Evolutionary conservation across 1,284 basidiomycete genomes (phyloP).

Genomic region (Ganoderma resinaceum): DNA sequence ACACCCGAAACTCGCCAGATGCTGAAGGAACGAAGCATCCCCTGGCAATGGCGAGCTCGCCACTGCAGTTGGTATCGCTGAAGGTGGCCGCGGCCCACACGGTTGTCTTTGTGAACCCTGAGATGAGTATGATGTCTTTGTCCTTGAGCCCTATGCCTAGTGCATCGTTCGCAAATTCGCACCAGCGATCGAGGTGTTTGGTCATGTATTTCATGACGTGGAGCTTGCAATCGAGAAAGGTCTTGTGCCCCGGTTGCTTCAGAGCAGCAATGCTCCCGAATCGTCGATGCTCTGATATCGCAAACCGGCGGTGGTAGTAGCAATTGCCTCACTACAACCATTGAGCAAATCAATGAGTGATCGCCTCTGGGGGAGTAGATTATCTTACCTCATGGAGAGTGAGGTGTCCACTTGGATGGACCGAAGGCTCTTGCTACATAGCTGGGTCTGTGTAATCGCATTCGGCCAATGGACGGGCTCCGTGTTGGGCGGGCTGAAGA

Average conservation of each 20-base stretch:
- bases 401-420: background rate
- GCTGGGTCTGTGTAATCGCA: conserved; percentile 6
- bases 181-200: conserved; percentile 7
- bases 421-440: conserved; percentile 16
- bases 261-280: conserved; percentile 16
- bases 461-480: background rate
- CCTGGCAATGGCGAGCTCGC: conserved; percentile 1
- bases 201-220: conserved; percentile 16
- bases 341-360: background rate
- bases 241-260: conserved; percentile 8
- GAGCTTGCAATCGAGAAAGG: background rate
- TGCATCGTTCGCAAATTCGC: conserved; percentile 6
- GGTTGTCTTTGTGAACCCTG: conserved; percentile 26
- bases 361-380: too few species aligned
- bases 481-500: background rate
- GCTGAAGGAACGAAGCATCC: conserved; percentile 9
- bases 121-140: conserved; percentile 28
- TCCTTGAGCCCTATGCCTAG: conserved; percentile 13
- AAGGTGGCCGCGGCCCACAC: conserved; percentile 26
- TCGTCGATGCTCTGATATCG: conserved; percentile 15
- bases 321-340: background rate
- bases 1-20: conserved; percentile 8
- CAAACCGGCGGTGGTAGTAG: background rate
- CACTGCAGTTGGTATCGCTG: background rate
- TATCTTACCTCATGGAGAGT: background rate